Evolutionary conservation across 768 basidiomycete genomes (phyloP).

Genomic region (Lepiota brunneoincarnata): DNA sequence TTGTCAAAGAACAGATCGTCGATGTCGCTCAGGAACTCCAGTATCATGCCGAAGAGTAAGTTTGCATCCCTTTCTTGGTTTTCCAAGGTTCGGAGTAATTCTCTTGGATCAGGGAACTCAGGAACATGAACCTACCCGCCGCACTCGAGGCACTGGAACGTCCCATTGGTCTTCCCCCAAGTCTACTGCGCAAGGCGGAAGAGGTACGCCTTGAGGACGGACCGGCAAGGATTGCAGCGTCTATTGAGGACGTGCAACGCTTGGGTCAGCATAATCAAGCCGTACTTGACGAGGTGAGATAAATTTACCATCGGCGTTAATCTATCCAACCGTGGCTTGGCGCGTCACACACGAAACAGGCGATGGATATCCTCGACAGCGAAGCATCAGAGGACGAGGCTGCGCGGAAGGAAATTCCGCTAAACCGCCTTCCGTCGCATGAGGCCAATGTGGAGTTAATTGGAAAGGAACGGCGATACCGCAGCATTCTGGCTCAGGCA

Average conservation of each 20-base stretch:
- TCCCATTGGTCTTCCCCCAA: slow-evolving; percentile 85
- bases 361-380: slow-evolving; percentile 85
- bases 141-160: slow-evolving; percentile 85
- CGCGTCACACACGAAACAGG: slow-evolving; percentile 38
- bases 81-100: not conserved
- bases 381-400: slow-evolving; percentile 87
- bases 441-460: slow-evolving; percentile 76
- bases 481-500: slow-evolving; percentile 70
- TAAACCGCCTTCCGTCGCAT: slow-evolving; percentile 65
- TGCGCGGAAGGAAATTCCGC: slow-evolving; percentile 45
- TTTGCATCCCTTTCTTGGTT: slow-evolving; percentile 8
- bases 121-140: slow-evolving; percentile 75
- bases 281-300: slow-evolving; percentile 71
- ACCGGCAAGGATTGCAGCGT: slow-evolving; percentile 62
- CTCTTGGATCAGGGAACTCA: slow-evolving; percentile 49
- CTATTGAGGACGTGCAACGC: slow-evolving; percentile 69
- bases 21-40: slow-evolving; percentile 63
- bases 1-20: slow-evolving; percentile 66
- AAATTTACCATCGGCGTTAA: slow-evolving; percentile 1
- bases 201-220: slow-evolving; percentile 82
- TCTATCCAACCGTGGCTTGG: not conserved
- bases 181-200: slow-evolving; percentile 80
- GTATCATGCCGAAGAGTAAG: slow-evolving; percentile 58
- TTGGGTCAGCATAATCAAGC: slow-evolving; percentile 59
- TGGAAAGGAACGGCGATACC: slow-evolving; percentile 68